These are phyloP conservation scores for Citrullus colocynthis DNA, from an alignment of 306 rosid species.

Conservation along the genomic window DNA sequence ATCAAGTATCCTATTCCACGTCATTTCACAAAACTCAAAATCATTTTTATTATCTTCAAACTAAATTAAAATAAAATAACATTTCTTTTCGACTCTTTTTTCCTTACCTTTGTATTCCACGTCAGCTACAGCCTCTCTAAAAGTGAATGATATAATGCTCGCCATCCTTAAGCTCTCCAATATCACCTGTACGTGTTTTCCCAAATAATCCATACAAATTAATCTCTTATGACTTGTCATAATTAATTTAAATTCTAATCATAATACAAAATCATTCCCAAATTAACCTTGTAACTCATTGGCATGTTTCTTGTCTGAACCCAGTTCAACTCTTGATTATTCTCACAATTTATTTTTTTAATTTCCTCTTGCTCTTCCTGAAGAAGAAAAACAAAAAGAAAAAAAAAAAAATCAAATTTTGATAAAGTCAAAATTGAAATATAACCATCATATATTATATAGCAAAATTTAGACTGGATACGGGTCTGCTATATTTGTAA, in stretches of 20 bases:
- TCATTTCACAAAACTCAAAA: not conserved
- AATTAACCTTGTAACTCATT: slow-evolving; percentile 44
- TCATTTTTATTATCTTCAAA: not conserved
- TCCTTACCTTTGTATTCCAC: slow-evolving; percentile 72
- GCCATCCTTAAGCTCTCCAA: slow-evolving; percentile 87
- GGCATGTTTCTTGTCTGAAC: slow-evolving; percentile 63
- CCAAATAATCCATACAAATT: no score
- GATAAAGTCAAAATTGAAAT: no score
- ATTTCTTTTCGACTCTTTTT: no score
- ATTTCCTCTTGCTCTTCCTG: slow-evolving; percentile 62
- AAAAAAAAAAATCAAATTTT: no score
- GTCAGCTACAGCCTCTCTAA: slow-evolving; percentile 85
- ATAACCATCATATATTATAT: no score
- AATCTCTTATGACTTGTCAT: no score
- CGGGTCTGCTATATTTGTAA: no score
- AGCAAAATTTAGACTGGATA: no score
- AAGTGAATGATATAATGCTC: slow-evolving; percentile 77
- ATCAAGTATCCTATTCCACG: slow-evolving; percentile 48
- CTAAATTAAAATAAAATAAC: not conserved
- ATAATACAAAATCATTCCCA: no score
- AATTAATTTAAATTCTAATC: no score
- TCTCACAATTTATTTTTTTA: slow-evolving; percentile 29
- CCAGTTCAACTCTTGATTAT: slow-evolving; percentile 46
- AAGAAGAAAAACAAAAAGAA: not conserved
- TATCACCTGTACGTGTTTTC: slow-evolving; percentile 30